Percentiles rank a stretch among this genome's conserved stretches.
These are phyloP conservation scores for Bryoerythrophyllum caledonicum DNA, from an alignment of 225 moss, liverwort and hornwort species.

Conservation along the genomic window DNA sequence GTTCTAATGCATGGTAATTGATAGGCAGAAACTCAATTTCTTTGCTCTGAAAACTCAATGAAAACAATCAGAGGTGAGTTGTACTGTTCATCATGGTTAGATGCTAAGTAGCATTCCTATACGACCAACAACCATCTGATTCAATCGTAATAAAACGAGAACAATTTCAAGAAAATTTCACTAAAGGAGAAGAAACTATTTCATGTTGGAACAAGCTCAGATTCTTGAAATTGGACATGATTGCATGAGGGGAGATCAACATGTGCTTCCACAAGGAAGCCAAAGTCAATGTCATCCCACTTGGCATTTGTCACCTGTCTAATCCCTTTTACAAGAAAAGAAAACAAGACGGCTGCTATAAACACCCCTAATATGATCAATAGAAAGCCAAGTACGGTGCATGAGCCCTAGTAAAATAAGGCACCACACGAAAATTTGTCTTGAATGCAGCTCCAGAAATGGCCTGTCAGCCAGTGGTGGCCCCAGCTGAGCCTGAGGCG, in stretches of 20 bases:
- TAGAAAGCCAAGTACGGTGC: neutral
- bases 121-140: no score
- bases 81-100: no score
- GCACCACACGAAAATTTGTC: neutral
- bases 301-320: neutral
- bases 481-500: neutral
- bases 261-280: neutral
- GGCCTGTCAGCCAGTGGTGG: neutral
- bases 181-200: no score
- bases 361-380: neutral
- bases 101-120: no score
- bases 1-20: no score
- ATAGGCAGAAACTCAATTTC: no score
- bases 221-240: neutral
- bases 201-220: no score
- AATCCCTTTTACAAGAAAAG: neutral
- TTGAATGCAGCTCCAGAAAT: neutral
- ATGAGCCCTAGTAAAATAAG: neutral
- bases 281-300: constrained; percentile 23
- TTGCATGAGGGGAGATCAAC: neutral
- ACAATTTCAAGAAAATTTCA: no score
- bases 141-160: no score
- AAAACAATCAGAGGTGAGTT: no score
- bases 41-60: no score
- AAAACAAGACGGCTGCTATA: neutral